A percentile compares a stretch with the other conserved stretches of the same genome.
Evolutionary conservation across 2,329 filamentous ascomycete genomes (phyloP).

Genomic region (Alternaria postmessia): DNA sequence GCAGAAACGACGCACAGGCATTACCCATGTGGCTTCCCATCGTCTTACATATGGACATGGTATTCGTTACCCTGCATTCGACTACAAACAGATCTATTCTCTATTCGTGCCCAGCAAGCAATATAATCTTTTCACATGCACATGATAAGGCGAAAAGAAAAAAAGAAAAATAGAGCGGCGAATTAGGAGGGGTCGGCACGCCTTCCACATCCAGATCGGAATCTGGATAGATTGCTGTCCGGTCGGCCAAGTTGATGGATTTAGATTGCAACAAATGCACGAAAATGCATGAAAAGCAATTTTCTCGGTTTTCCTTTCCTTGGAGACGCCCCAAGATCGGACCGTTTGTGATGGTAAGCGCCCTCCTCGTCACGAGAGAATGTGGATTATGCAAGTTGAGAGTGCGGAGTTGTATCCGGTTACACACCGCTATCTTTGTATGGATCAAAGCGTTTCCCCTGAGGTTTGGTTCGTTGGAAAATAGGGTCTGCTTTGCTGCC

Average conservation of each 20-base stretch:
- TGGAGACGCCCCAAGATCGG: neutral
- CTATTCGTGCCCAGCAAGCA: neutral
- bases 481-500: neutral
- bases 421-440: slow-evolving; percentile 5
- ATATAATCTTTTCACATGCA: neutral
- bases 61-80: neutral
- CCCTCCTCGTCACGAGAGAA: slow-evolving; percentile 1
- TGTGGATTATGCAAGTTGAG: slow-evolving; percentile 1
- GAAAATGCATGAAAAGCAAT: slow-evolving; percentile 2
- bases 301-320: neutral
- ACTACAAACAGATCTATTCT: neutral
- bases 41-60: neutral
- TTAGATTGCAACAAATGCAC: slow-evolving; percentile 6
- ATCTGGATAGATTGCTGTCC: neutral
- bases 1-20: neutral
- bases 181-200: neutral
- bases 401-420: slow-evolving; percentile 3
- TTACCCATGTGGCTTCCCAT: neutral
- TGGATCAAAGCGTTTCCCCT: neutral
- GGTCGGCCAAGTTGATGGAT: slow-evolving; percentile 2
- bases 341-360: slow-evolving; percentile 5
- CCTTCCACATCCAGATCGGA: neutral
- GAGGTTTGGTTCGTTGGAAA: neutral
- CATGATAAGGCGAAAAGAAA: neutral
- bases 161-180: neutral